These are phyloP conservation scores for Leishmania braziliensis DNA, from an alignment of 208 protist species.

Conservation along the genomic window DNA sequence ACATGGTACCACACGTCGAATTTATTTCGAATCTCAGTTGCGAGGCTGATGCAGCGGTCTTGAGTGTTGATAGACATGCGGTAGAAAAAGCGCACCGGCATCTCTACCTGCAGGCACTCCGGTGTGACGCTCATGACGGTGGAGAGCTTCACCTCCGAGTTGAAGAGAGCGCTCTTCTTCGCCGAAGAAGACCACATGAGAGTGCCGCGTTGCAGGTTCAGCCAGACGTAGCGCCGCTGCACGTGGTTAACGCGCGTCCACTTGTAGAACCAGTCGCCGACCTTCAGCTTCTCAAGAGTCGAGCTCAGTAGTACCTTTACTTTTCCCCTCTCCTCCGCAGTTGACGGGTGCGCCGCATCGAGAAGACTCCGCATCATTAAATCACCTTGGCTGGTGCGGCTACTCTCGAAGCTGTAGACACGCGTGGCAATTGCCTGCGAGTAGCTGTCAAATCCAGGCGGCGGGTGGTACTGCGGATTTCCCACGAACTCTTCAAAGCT, in stretches of 20 bases:
- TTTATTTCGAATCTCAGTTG: conserved; percentile 73
- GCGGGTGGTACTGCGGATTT: conserved; percentile 50
- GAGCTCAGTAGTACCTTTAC: conserved; percentile 29
- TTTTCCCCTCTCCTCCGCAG: conserved; percentile 26
- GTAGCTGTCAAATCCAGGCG: conserved; percentile 36
- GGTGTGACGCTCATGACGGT: conserved; percentile 50
- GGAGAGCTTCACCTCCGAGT: conserved; percentile 55
- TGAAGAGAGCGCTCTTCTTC: conserved; percentile 38
- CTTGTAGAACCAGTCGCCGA: conserved; percentile 84
- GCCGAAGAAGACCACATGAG: conserved; percentile 62
- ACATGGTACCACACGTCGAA: conserved; percentile 81
- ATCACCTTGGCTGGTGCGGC: conserved; percentile 42
- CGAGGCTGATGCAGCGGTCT: conserved; percentile 51
- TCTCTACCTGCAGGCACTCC: conserved; percentile 58
- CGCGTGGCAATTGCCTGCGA: conserved; percentile 25
- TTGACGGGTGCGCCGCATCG: conserved; percentile 30
- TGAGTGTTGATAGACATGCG: conserved; percentile 55
- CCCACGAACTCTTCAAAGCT: conserved; percentile 66
- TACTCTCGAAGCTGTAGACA: conserved; percentile 34
- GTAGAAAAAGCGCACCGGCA: conserved; percentile 58
- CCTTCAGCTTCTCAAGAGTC: conserved; percentile 49
- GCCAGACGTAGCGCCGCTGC: conserved; percentile 75
- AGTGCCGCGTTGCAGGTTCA: conserved; percentile 57
- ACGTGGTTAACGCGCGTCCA: conserved; percentile 64
- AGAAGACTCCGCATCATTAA: conserved; percentile 47